phyloP scores from a whole-genome alignment of 163 green algal species.

The Trebouxia gelatinosa region DNA sequence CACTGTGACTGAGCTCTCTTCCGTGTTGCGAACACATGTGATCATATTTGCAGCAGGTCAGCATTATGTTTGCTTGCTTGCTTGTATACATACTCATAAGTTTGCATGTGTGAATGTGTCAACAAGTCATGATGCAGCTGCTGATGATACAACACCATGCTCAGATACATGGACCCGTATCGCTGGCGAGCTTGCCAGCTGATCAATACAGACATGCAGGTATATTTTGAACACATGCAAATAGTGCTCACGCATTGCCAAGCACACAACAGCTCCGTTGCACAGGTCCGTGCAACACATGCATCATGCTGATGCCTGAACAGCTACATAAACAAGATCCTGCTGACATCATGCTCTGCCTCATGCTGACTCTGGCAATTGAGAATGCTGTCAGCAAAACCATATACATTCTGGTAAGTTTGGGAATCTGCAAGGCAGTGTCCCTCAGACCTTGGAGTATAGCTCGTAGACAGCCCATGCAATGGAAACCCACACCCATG shows the following conservation, averaged over 20 bases:
- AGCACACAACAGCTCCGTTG: neutral
- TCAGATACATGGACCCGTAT: too few relatives aligned
- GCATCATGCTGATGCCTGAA: neutral
- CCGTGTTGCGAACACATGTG: neutral
- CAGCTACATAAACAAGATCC: neutral
- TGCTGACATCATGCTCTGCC: neutral
- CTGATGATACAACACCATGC: too few relatives aligned
- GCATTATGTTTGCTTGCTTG: neutral
- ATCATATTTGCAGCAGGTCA: neutral
- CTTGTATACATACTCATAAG: neutral
- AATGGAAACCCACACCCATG: constrained; percentile 59
- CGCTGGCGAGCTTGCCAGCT: too few relatives aligned
- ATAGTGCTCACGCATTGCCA: too few relatives aligned
- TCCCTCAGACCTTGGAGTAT: constrained; percentile 54
- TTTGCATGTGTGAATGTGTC: neutral
- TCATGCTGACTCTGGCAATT: neutral
- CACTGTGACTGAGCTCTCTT: too few relatives aligned
- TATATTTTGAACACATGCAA: too few relatives aligned
- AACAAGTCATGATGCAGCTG: neutral
- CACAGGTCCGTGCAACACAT: neutral
- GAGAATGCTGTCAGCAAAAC: too few relatives aligned
- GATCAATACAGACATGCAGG: too few relatives aligned
- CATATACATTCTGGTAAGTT: too few relatives aligned
- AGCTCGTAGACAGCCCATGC: constrained; percentile 75
- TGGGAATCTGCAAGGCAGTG: too few relatives aligned